Base-by-base conservation (phyloP, 805 yeast species). In the Pichia ethanolica region DNA sequence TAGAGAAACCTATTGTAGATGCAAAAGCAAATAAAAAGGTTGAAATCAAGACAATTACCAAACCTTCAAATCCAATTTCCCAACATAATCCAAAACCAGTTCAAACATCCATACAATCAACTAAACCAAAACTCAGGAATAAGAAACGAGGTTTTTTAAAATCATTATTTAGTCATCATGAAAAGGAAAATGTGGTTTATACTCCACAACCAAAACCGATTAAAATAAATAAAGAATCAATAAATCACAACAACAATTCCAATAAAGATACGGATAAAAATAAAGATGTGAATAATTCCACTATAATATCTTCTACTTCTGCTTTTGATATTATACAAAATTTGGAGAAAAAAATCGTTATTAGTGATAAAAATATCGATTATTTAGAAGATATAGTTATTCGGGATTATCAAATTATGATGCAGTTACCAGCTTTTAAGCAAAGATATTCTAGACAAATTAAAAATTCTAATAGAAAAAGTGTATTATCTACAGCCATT, bases 351-450 rank as follows among this genome's bases (percentile, higher is more conserved):
- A 30, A 42, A 6, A 32, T 53, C 11, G 28, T 11, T 27, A 35
- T 48, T 4, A 46, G 52, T 8, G 59, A 58, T 11, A 74, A 36
- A 0, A 49, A 80, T 55, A 72, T 80, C 51, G 91, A 85, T 63
- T 68, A 82, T 8, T 64, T 86, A 49, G 80, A 88, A 62, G 88
- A 88, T 3, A 70, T 89, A 59, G 80, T 86, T 3, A 74, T 83
- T 30, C 84, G 81, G 55, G 90, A 86, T 60, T 75, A 83, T 43
- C 85, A 82, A 57, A 74, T 65, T 53, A 35, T 61, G 14, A 50
- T 50, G 13, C 44, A 46, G n/a, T 37, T 47, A 12, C 56, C 53
- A 33, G 35, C 44, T 9, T 54, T 56, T 47, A 59, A 55, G 39
- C 54, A 55, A 34, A 51, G 61, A 26, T 51, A 59, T n/a, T 62